Base-by-base conservation (phyloP, 2,329 filamentous ascomycete genomes). In the Anthostomella pinea region DNA sequence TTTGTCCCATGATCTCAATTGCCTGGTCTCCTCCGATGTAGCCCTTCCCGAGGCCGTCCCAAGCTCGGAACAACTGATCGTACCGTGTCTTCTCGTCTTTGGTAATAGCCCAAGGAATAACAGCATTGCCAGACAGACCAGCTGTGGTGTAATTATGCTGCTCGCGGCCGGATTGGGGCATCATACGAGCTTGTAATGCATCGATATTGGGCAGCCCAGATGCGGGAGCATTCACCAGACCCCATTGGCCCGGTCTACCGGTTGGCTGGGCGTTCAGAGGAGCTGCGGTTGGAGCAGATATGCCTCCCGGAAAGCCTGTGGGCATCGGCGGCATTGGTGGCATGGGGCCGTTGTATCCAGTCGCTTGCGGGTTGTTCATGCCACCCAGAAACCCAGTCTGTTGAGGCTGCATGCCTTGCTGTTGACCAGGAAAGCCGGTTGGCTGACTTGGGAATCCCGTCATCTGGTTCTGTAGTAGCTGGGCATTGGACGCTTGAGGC, bases 51-150 rank as follows among this genome's bases (percentile, higher is more conserved):
- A 98, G 79, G 3, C 93, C 93, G 66, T 98, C 93, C 93, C 93
- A 98, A 5, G 90, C 90, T 48, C 83, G 86, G 72, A 98, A 98
- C 21, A 97, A 79, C 42, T 88, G 79, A 63, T 98, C 93, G 52
- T 98, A 98, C 46, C 94, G 85, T 43, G 86, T 91, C 73, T 98
- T 98, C 65, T 98, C 93, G 46, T 96, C 90, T 63, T 98, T 98
- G 4, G 93, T 98, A 42, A 98, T 93, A 11, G 93, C 90, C 93
- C 93, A 98, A 0, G 93, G 93, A 56, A 98, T 91, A 6, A 88
- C 91, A 1, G 93, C 93, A 65, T 95, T 97, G 34, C 93, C 93
- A 46, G 88, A 83, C 8, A 98, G 74, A 5, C 91, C 91, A 40
- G 84, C 80, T 2, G 90, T 91, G 6, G 87, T 95, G 54, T 86